A percentile compares a stretch with the other conserved stretches of the same genome.
These are phyloP conservation scores for Hirschioporus abietinus DNA, from an alignment of 768 basidiomycete genomes.

Conservation along the genomic window DNA sequence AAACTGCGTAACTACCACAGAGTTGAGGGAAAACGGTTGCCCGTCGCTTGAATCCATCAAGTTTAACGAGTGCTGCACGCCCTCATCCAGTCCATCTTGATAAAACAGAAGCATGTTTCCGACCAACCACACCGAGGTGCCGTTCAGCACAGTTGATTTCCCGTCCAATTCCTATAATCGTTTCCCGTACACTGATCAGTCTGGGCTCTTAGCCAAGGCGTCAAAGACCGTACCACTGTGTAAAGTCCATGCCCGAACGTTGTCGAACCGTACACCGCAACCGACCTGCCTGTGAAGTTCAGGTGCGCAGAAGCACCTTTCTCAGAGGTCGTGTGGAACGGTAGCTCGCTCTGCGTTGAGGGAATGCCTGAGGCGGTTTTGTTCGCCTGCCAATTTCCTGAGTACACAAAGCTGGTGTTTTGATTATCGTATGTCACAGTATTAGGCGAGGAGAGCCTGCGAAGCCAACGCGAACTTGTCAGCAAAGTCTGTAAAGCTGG, in stretches of 20 bases:
- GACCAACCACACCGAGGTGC: slow-evolving; percentile 21
- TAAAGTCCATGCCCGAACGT: slow-evolving; percentile 23
- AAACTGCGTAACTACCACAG: neutral
- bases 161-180: slow-evolving; percentile 7
- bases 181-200: too few relatives aligned
- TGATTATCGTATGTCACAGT: slow-evolving; percentile 6
- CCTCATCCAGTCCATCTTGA: slow-evolving; percentile 11
- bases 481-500: too few relatives aligned
- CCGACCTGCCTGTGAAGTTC: slow-evolving; percentile 8
- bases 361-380: slow-evolving; percentile 10
- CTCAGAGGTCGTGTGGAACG: slow-evolving; percentile 8
- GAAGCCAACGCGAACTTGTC: too few relatives aligned
- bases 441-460: neutral
- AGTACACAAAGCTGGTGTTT: slow-evolving; percentile 13
- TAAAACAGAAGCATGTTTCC: slow-evolving; percentile 14
- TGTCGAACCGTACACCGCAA: slow-evolving; percentile 13
- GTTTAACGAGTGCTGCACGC: slow-evolving; percentile 8
- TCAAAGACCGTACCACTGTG: slow-evolving; percentile 17
- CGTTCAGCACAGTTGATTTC: slow-evolving; percentile 7
- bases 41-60: slow-evolving; percentile 11
- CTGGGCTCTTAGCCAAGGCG: too few relatives aligned
- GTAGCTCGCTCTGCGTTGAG: slow-evolving; percentile 4
- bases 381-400: slow-evolving; percentile 10
- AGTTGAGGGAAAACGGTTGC: neutral
- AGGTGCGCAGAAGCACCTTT: slow-evolving; percentile 7